Evolutionary conservation across 2,329 filamentous ascomycete genomes (phyloP), one percentile per base, ranked within the genome.

Genomic region (Lecanicillium sp.): DNA sequence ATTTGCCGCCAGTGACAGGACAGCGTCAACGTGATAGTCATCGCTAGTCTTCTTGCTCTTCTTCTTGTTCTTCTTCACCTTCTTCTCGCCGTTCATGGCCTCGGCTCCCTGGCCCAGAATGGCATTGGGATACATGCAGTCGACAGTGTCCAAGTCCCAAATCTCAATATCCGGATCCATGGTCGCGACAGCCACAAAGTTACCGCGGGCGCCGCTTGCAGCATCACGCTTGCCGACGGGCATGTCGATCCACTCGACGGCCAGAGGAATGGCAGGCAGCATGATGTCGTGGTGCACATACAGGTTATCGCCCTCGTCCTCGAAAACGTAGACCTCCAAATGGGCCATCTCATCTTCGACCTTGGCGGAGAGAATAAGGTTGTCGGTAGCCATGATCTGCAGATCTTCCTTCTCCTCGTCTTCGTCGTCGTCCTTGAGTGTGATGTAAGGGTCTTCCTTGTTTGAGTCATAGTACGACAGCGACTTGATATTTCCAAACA

Each of bases 241-340:
- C 40, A 95, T 73, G 58, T 96, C 87, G 32, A 98, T 66, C 92
- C 92, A 98, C 67, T 98, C 92, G 29, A 97, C 76, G 55, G 87
- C 92, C 6, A 98, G 78, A 10, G 92, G 92, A 56, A 98, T 95
- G 17, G 90, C 90, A 22, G 92, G 92, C 40, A 98, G 76, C 90
- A 98, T 97, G 53, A 98, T 94, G 62, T 98, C 92, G 74, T 98
- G 92, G 67, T 98, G 92, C 17, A 98, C 90, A 61, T 98, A 98
- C 44, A 98, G 81, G 59, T 98, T 98, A 64, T 97, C 92, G 32
- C 82, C 85, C 45, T 79, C 79, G 52, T 97, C 92, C 62, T 98
- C 92, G 64, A 97, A 98, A 19, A 98, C 88, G 56, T 97, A 96
- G 15, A 97, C 84, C 61, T 98, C 92, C 18, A 98, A 72, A 62